Evolutionary conservation across 768 basidiomycete genomes (phyloP), one percentile per base, ranked within the genome.

Genomic region (Kwoniella europaea): DNA sequence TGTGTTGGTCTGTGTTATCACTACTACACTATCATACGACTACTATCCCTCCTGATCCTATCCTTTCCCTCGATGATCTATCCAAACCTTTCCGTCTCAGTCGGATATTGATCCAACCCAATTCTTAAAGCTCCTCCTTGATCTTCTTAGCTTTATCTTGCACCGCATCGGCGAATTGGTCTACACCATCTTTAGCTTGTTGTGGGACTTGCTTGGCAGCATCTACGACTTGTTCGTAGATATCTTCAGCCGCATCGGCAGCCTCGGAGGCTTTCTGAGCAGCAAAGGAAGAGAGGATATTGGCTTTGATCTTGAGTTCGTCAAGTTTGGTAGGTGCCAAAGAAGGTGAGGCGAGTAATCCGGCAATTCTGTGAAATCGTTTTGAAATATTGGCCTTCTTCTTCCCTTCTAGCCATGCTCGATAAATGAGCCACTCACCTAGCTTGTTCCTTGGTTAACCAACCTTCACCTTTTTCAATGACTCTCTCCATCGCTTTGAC

Each of bases 401-500:
- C 57, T 65, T 58, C 1, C 54, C 10, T 44, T 56, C 18, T 57
- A 10, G 22, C 6, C 18, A 16, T 4, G 4, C 18, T 18, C 18
- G 7, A 16, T 29, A 56, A 29, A 42, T 24, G 20, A 20, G 52
- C 24, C 42, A 58, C 87, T 78, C 76, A 95, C 93, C 95, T 89
- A 77, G 88, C 89, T 42, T 88, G 84, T 85, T 99, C 97, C 85
- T 95, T 96, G 81, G 89, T 87, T 65, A 96, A 78, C 85, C 95
- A 98, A 44, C 83, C 88, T 76, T 90, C 90, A 35, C 89, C 86
- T 59, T 89, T 88, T 69, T 87, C 89, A 27, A 89, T 85, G 6
- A 94, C 86, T 84, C 96, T 94, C 84, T 92, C 90, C 92, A 98
- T 95, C 54, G 94, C 90, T 70, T 90, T 90, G 68, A 94, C 75